Evolutionary conservation across 2,329 filamentous ascomycete species (phyloP).

Genomic region (Tothia fuscella): DNA sequence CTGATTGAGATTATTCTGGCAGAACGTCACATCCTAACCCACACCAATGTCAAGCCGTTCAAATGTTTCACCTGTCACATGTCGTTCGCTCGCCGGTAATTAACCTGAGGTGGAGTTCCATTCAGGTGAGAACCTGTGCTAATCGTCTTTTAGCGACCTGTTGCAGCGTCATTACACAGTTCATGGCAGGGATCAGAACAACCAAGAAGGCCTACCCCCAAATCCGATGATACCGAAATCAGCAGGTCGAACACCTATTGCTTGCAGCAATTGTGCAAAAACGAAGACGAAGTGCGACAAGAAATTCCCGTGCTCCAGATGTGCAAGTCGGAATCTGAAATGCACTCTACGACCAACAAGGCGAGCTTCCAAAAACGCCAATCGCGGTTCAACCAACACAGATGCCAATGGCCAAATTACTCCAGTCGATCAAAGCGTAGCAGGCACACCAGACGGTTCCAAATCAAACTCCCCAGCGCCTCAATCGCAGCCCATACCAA

Average conservation of each 20-base stretch:
- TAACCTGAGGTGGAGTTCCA: conserved; percentile 10
- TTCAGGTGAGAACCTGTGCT: background rate
- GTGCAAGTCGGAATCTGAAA: conserved; percentile 36
- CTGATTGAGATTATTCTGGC: too few species aligned
- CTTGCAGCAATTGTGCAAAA: conserved; percentile 42
- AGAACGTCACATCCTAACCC: conserved; percentile 36
- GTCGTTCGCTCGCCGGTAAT: conserved; percentile 41
- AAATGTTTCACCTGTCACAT: conserved; percentile 44
- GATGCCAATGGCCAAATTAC: conserved; percentile 4
- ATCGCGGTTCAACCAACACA: conserved; percentile 4
- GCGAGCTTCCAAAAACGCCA: conserved; percentile 32
- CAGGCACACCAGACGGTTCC: conserved; percentile 19
- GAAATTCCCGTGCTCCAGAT: conserved; percentile 42
- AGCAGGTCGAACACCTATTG: conserved; percentile 39
- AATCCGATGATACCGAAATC: conserved; percentile 40
- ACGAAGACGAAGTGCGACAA: conserved; percentile 44
- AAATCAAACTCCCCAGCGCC: conserved; percentile 26
- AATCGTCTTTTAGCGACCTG: conserved; percentile 29
- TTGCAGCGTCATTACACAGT: conserved; percentile 41
- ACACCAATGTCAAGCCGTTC: conserved; percentile 44
- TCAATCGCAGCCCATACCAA: conserved; percentile 16
- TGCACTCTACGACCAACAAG: conserved; percentile 37
- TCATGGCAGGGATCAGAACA: conserved; percentile 38
- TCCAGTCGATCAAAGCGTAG: conserved; percentile 24
- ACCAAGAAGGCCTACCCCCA: conserved; percentile 35